Evolutionary conservation across 2,329 filamentous ascomycete species (phyloP).

Genomic region (Diplodia intermedia): DNA sequence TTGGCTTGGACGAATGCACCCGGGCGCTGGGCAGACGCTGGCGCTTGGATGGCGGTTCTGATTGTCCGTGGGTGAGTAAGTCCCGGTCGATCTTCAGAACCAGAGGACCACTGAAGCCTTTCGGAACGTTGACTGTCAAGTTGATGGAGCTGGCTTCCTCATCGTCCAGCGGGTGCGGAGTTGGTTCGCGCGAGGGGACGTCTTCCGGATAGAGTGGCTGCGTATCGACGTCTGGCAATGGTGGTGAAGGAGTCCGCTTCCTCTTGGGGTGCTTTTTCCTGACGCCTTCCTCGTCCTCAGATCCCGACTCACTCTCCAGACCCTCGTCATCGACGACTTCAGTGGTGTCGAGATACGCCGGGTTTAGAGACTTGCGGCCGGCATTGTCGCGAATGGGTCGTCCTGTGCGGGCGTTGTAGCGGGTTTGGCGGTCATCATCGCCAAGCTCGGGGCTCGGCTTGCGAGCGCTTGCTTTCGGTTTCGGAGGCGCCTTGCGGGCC

Average conservation of each 20-base stretch:
- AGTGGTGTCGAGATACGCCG: conserved; percentile 51
- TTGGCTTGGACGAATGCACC: background rate
- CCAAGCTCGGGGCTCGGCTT: conserved; percentile 39
- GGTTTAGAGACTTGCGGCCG: conserved; percentile 44
- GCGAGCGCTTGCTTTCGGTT: background rate
- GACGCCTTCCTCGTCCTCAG: conserved; percentile 43
- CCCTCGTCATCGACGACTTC: conserved; percentile 46
- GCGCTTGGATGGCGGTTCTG: conserved; percentile 1
- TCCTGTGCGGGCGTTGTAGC: conserved; percentile 49
- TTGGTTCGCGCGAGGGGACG: conserved; percentile 39
- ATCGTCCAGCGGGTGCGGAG: conserved; percentile 38
- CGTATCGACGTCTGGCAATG: conserved; percentile 45
- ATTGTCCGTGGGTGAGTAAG: conserved; percentile 33
- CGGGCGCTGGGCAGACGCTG: conserved; percentile 7
- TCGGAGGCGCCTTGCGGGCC: conserved; percentile 4
- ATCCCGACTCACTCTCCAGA: conserved; percentile 44
- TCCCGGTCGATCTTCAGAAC: conserved; percentile 50
- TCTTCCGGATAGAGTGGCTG: conserved; percentile 41
- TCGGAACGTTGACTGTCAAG: conserved; percentile 56
- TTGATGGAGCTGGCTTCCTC: conserved; percentile 41
- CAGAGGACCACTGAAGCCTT: conserved; percentile 55
- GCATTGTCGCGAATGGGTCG: conserved; percentile 53
- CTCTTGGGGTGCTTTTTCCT: conserved; percentile 35
- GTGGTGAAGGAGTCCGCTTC: conserved; percentile 46
- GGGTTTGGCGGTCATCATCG: conserved; percentile 35